Evolutionary conservation across 2,329 filamentous ascomycete genomes (phyloP).

Genomic region (Fusarium mundagurra): DNA sequence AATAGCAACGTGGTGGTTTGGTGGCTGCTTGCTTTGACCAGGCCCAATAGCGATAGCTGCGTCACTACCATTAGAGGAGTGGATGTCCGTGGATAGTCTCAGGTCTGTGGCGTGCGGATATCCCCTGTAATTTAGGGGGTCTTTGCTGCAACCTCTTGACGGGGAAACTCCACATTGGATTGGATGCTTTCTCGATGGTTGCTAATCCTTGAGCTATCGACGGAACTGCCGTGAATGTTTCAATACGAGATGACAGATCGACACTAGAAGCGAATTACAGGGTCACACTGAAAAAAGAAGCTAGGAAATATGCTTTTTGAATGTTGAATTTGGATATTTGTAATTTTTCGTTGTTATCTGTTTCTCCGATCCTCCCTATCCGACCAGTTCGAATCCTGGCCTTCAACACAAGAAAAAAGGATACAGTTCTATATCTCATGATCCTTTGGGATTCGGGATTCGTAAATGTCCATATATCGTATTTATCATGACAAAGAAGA

Average conservation of each 20-base stretch:
- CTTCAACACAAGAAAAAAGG: background rate
- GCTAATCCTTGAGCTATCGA: background rate
- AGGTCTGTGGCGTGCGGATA: constrained; percentile 19
- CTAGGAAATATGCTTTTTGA: background rate
- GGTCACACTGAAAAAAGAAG: background rate
- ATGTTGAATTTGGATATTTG: background rate
- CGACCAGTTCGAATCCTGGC: background rate
- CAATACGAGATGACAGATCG: background rate
- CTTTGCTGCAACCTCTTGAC: constrained; percentile 19
- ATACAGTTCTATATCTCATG: constrained; percentile 16
- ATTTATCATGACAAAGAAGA: constrained; percentile 27
- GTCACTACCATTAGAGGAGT: background rate
- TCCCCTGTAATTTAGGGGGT: constrained; percentile 28
- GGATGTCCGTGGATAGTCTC: constrained; percentile 1
- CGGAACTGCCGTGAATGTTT: constrained; percentile 19
- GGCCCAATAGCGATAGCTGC: constrained; percentile 11
- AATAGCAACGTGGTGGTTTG: constrained; percentile 24
- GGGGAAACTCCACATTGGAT: background rate
- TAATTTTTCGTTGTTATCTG: constrained; percentile 5
- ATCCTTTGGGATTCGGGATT: constrained; percentile 20
- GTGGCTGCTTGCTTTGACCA: constrained; percentile 31
- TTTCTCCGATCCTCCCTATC: constrained; percentile 12
- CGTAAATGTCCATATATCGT: constrained; percentile 14
- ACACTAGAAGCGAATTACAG: constrained; percentile 14
- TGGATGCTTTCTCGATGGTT: background rate